Evolutionary conservation across 306 rosid species (phyloP), one percentile per base, ranked within the genome.

Genomic region (Gastrolobium bilobum): DNA sequence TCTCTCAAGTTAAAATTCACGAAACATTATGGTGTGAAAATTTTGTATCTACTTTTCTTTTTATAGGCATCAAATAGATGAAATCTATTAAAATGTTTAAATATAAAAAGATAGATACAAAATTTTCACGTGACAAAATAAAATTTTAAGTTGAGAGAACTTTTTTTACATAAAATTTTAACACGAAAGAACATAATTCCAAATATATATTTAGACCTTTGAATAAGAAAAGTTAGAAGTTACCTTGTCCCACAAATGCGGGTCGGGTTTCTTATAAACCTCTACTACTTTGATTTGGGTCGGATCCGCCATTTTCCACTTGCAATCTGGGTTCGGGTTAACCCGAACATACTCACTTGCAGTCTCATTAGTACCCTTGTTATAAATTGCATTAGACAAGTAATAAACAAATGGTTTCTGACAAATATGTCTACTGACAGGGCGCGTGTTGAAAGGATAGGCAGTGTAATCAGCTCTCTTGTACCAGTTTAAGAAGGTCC

Each of bases 401-500:
- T 82, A 86, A 79, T 83, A 91, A 4, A 87, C 62, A 60, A 91
- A 88, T 0, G 97, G 98, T 7, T 57, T 77, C 52, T 88, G 91
- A 62, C 97, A 94, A 50, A 51, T 46, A 4, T 89, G 60, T 11
- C 84, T 54, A n/a, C 72, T 66, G 0, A 84, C 64, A 0, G 91
- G 89, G 3, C 91, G 87, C 0, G 96, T 89, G 74, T 91, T 94
- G 83, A 91, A 91, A 0, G 92, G 73, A 57, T 80, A 83, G 2
- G 82, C 87, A 0, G 83, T 81, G 75, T 82, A 75, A 13, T 87
- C 97, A 0, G 84, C 87, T 14, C 75, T 82, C 68, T 40, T 77
- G 77, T 86, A 85, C 98, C 96, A 92, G 13, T 89, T 90, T 0
- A 87, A 56, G 81, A 92, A 90, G 5, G 96, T 92, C 71, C 91